Base-by-base conservation (phyloP, 2,329 filamentous ascomycete species). In the Pseudocercospora macadamiae region DNA sequence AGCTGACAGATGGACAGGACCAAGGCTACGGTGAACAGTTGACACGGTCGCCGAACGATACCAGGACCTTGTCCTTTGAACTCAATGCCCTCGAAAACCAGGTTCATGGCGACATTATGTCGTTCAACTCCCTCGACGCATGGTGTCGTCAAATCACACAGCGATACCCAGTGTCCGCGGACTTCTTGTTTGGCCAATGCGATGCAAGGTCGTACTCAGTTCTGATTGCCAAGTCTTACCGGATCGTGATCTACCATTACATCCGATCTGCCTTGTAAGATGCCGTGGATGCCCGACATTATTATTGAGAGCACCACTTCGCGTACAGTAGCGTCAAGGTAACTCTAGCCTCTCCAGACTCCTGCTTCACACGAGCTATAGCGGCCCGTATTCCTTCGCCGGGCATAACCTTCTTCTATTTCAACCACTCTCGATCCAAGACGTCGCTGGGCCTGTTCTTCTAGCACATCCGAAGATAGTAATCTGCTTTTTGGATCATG, bases 361-460 rank as follows among this genome's bases (percentile, higher is more conserved):
- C 34, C 42, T 28, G 37, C 42, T 37, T 16, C 10, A 44, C 45
- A 47, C 48, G 51, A 55, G 49, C 51, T 45, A 55, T 55, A 52
- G 57, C 57, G 45, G 57, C 57, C 57, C 57, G 57, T 59, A 59
- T 59, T 59, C 45, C 44, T 9, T 48, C 28, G 42, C 30, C 28
- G 47, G 54, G 4, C 32, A 25, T 19, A 49, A 25, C 37, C 23
- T 23, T 49, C 12, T 49, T 34, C 28, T 19, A 34, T 19, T 34
- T 49, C 26, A 23, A 49, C 47, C 55, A 32, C 47, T 42, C 42
- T 23, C 45, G 30, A 45, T 30, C 26, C 49, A 26, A 18, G 21
- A 48, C 21, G 45, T 23, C 45, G 19, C 51, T 59, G 57, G 51
- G 36, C 32, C 56, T 21, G 47, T 23, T 37, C 57, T 55, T 26